Evolutionary conservation across 495 filamentous ascomycete species (phyloP), one percentile per base, ranked within the genome.

Genomic region (Talaromyces stipitatus): DNA sequence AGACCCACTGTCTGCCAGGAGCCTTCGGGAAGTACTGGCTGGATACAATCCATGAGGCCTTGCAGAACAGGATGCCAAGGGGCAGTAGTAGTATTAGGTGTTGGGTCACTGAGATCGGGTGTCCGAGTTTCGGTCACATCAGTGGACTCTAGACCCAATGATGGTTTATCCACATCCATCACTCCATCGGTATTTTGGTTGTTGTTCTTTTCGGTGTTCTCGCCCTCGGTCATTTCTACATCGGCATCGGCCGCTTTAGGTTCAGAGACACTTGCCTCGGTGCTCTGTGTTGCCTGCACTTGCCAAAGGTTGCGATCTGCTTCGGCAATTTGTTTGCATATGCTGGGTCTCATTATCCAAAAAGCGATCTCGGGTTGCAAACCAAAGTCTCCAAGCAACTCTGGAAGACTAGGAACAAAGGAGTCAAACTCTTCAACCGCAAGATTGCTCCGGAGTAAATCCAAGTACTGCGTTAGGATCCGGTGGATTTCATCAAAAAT

Each of bases 401-500:
- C 74, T 3, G 82, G 69, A 45, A 96, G 77, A 46, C 81, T 82
- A 1, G 95, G 95, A n/a, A 97, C 82, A 36, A 85, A 80, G 6
- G 76, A 74, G 65, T 95, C 87, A 61, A 97, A 97, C 32, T 94
- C 85, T 28, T 86, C 84, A 3, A 83, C 73, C 0, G 86, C 75
- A 11, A 97, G 66, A 64, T 89, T 91, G 64, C 82, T 89, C 57
- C 87, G 85, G 47, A 99, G 78, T 14, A 97, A 73, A 63, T 97
- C 94, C 12, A 97, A 76, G 64, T 94, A 97, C 62, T 96, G 92
- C 16, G 81, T 79, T 9, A 97, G 80, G 36, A 92, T 82, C 24
- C 84, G 80, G 60, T 95, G 89, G 26, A 96, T 87, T 66, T 95
- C 90, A 63, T 99, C 95, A 50, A 95, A 84, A 50, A 96, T 82